These are phyloP conservation scores for Adenanthera pavonina DNA, from an alignment of 306 rosid species.

Conservation along the genomic window DNA sequence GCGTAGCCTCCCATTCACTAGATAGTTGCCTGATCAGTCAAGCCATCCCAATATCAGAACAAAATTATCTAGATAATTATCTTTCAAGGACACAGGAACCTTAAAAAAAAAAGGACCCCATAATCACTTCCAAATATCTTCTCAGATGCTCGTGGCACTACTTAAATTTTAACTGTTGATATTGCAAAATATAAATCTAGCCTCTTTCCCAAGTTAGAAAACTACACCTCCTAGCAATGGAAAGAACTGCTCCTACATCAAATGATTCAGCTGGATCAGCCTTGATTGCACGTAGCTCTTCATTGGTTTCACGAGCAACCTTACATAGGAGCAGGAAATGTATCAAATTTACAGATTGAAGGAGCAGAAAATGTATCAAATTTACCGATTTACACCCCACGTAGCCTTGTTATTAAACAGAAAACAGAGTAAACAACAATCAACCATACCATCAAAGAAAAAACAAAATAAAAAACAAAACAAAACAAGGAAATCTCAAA, in stretches of 20 bases:
- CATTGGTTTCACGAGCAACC: constrained; percentile 99
- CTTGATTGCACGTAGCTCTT: constrained; percentile 82
- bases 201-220: constrained; percentile 21
- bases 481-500: constrained; percentile 20
- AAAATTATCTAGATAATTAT: neutral
- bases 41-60: constrained; percentile 46
- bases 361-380: constrained; percentile 27
- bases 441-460: neutral
- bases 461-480: neutral
- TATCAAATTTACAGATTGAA: constrained; percentile 30
- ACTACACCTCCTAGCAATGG: constrained; percentile 83
- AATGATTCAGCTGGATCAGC: constrained; percentile 89
- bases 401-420: neutral
- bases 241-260: constrained; percentile 86
- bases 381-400: constrained; percentile 6
- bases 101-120: constrained; percentile 30
- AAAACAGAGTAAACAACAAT: constrained; percentile 27
- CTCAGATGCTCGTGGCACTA: constrained; percentile 14
- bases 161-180: constrained; percentile 24
- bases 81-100: constrained; percentile 36
- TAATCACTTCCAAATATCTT: constrained; percentile 35
- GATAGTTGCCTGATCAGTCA: constrained; percentile 81
- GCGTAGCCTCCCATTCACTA: constrained; percentile 94
- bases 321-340: constrained; percentile 38
- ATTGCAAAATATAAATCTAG: constrained; percentile 36